Base-by-base conservation (phyloP, 768 basidiomycete genomes). In the Kwoniella botswanensis region DNA sequence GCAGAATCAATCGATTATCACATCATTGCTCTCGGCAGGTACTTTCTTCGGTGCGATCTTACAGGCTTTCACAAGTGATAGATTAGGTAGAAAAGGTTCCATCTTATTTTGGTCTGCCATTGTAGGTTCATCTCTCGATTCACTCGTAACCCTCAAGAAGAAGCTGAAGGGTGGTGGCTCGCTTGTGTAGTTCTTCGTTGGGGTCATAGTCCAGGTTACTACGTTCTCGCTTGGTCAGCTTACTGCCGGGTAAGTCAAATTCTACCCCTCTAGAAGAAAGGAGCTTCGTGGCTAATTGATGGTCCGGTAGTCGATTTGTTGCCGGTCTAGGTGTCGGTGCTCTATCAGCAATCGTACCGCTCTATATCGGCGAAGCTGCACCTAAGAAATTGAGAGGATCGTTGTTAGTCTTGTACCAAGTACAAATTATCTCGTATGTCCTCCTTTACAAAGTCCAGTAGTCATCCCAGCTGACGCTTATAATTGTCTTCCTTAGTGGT, bases 41-140 rank as follows among this genome's bases (percentile, higher is more conserved):
- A 82, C 81, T 17, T 80, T 82, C 71, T 72, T 80, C 42, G 81
- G 75, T 22, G 71, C 75, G 2, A 56, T 79, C 17, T 41, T 67
- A 1, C 77, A 78, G 55, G 69, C 64, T 57, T 90, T 92, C 78
- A 92, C 91, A 0, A 88, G 91, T 53, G 91, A 93, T 76, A 84
- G 89, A 21, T 86, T 89, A 64, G 92, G 92, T 18, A 87, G 92
- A 64, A 87, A 87, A 44, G 90, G 89, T 1, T 91, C 91, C 11
- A 90, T 92, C 76, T 85, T 92, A 35, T 88, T 91, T 62, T 92
- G 91, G 91, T 86, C 90, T 15, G 88, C 82, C 1, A 88, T 92
- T 53, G 63, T 60, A 52, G 52, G 65, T 67, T 17, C 13, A 43
- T 6, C 3, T 50, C 21, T 63, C 15, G 12, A 46, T 46, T 22